Percentiles rank a stretch among this genome's conserved stretches.
Evolutionary conservation across 2,329 filamentous ascomycete genomes (phyloP).

Genomic region (Fonsecaea multimorphosa): DNA sequence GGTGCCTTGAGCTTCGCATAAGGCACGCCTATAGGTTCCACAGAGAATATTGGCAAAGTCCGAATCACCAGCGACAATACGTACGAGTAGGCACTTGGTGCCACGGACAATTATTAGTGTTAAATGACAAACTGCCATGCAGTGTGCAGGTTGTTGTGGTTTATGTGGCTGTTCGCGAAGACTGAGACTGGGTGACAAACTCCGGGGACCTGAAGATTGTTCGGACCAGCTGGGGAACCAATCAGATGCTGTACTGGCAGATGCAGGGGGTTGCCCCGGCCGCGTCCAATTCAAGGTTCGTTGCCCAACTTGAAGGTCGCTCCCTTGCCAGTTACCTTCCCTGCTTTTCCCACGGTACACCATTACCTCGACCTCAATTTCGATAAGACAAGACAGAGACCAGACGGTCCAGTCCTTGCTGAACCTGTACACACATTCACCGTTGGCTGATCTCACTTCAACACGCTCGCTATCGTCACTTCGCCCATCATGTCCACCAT

Average conservation of each 20-base stretch:
- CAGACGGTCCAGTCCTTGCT: neutral
- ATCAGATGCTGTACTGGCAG: neutral
- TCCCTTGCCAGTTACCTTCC: conserved; percentile 12
- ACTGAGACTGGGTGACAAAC: too few species aligned
- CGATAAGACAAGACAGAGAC: neutral
- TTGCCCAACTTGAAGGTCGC: neutral
- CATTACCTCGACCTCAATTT: neutral
- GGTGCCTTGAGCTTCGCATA: neutral
- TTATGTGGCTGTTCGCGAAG: conserved; percentile 8
- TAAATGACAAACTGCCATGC: conserved; percentile 2
- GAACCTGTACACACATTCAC: conserved; percentile 1
- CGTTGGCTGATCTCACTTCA: conserved; percentile 3
- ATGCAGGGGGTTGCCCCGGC: conserved; percentile 14
- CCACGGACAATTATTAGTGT: too few species aligned
- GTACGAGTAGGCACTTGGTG: too few species aligned
- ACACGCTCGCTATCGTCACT: conserved; percentile 3
- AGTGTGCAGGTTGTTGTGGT: neutral
- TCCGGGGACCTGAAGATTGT: conserved; percentile 24
- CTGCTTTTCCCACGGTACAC: neutral
- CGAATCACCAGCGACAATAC: neutral
- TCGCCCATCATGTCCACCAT: conserved; percentile 4
- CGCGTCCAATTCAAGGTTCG: conserved; percentile 15
- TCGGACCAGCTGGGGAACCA: neutral
- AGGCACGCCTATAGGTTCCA: neutral
- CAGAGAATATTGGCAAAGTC: neutral